These are phyloP conservation scores for Heritiera fomes DNA, from an alignment of 345 rosid genomes.

Conservation along the genomic window DNA sequence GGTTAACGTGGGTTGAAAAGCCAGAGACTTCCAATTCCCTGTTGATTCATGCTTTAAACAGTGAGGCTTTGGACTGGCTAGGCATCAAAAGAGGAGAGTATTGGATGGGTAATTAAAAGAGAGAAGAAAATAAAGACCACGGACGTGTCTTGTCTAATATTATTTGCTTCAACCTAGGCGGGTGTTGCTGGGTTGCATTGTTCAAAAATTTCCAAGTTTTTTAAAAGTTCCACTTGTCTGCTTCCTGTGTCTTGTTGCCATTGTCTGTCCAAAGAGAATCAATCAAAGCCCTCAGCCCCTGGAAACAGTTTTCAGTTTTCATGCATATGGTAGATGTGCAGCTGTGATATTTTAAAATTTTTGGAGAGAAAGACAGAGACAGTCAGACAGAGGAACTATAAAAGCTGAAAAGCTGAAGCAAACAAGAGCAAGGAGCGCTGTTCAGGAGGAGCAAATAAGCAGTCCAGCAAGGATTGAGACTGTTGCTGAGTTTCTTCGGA, in stretches of 20 bases:
- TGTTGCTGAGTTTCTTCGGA: slow-evolving; percentile 6
- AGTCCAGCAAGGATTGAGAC: slow-evolving; percentile 22
- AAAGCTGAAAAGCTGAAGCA: slow-evolving; percentile 9
- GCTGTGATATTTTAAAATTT: neutral
- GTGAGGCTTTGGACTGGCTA: neutral
- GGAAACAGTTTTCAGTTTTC: neutral
- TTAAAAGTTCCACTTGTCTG: neutral
- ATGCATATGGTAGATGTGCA: no score
- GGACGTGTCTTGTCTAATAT: neutral
- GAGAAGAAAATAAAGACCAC: neutral
- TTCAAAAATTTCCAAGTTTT: neutral
- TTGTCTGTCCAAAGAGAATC: neutral
- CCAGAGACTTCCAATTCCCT: neutral
- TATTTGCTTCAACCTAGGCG: neutral
- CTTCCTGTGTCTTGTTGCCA: neutral
- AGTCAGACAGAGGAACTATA: neutral
- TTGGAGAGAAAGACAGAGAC: neutral
- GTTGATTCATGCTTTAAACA: slow-evolving; percentile 11
- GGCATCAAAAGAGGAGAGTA: neutral
- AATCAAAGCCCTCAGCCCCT: neutral
- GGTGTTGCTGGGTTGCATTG: neutral
- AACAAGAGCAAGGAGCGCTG: neutral
- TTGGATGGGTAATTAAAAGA: neutral
- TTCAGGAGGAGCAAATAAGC: slow-evolving; percentile 12
- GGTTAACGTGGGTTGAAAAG: neutral